These are phyloP conservation scores for Leccinellum luteum DNA, from an alignment of 768 basidiomycete species.

Conservation along the genomic window DNA sequence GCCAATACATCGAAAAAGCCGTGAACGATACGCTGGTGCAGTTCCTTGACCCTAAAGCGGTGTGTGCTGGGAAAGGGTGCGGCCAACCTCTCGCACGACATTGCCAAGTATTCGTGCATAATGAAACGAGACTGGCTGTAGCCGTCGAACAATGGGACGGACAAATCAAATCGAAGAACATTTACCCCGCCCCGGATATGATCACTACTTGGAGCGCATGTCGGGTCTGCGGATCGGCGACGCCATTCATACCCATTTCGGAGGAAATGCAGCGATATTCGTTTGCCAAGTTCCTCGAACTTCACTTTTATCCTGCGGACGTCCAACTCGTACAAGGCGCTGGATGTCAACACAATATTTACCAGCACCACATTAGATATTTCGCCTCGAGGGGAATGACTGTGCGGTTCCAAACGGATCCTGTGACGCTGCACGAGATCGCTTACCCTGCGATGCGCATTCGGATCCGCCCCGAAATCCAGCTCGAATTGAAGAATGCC, in stretches of 20 bases:
- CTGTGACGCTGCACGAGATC: constrained; percentile 79
- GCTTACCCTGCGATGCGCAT: constrained; percentile 87
- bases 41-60: constrained; percentile 68
- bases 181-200: constrained; percentile 63
- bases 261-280: constrained; percentile 93
- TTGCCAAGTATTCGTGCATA: constrained; percentile 89
- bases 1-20: constrained; percentile 86
- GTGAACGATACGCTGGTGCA: constrained; percentile 66
- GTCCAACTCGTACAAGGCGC: constrained; percentile 84
- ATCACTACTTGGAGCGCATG: constrained; percentile 94
- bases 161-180: constrained; percentile 59
- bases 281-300: constrained; percentile 93
- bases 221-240: constrained; percentile 70
- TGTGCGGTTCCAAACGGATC: constrained; percentile 84
- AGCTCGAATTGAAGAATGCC: constrained; percentile 86
- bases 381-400: constrained; percentile 84
- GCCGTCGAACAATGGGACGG: constrained; percentile 89
- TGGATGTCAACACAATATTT: constrained; percentile 92
- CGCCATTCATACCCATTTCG: constrained; percentile 85
- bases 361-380: constrained; percentile 88
- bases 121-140: constrained; percentile 76
- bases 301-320: constrained; percentile 92
- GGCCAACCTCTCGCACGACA: constrained; percentile 78
- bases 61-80: constrained; percentile 84
- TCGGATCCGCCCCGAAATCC: constrained; percentile 80